These are phyloP conservation scores for Trametes elegans DNA, from an alignment of 768 basidiomycete genomes.

Conservation along the genomic window DNA sequence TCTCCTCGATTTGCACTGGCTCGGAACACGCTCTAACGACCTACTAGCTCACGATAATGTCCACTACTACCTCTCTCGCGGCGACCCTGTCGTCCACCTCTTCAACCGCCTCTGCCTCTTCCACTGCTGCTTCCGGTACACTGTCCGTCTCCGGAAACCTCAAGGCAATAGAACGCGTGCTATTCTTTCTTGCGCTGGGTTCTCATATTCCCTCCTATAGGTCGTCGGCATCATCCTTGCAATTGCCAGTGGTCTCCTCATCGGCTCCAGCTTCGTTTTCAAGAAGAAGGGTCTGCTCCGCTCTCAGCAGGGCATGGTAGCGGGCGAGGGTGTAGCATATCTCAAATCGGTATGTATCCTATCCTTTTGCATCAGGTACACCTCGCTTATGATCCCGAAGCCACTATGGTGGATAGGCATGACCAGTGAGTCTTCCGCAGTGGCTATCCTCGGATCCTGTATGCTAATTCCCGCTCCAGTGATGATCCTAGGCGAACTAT, in stretches of 20 bases:
- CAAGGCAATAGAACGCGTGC: slow-evolving; percentile 19
- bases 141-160: slow-evolving; percentile 25
- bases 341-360: slow-evolving; percentile 77
- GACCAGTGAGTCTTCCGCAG: slow-evolving; percentile 56
- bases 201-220: slow-evolving; percentile 32
- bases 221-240: slow-evolving; percentile 78
- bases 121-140: slow-evolving; percentile 20
- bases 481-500: slow-evolving; percentile 91
- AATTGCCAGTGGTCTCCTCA: slow-evolving; percentile 77
- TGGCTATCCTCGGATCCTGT: not conserved
- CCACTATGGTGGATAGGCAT: slow-evolving; percentile 94
- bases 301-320: slow-evolving; percentile 75
- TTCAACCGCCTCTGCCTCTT: slow-evolving; percentile 21
- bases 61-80: slow-evolving; percentile 8
- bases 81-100: slow-evolving; percentile 14
- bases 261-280: slow-evolving; percentile 92
- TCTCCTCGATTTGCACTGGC: not conserved
- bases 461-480: slow-evolving; percentile 38
- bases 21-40: slow-evolving; percentile 10
- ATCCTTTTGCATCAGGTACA: not conserved
- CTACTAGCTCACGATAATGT: slow-evolving; percentile 15
- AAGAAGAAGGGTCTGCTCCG: slow-evolving; percentile 93
- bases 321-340: slow-evolving; percentile 90
- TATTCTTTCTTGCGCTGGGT: not conserved
- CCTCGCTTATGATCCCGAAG: slow-evolving; percentile 35